Evolutionary conservation across 495 filamentous ascomycete genomes (phyloP), one percentile per base, ranked within the genome.

Genomic region (Penicillium diatomitis): DNA sequence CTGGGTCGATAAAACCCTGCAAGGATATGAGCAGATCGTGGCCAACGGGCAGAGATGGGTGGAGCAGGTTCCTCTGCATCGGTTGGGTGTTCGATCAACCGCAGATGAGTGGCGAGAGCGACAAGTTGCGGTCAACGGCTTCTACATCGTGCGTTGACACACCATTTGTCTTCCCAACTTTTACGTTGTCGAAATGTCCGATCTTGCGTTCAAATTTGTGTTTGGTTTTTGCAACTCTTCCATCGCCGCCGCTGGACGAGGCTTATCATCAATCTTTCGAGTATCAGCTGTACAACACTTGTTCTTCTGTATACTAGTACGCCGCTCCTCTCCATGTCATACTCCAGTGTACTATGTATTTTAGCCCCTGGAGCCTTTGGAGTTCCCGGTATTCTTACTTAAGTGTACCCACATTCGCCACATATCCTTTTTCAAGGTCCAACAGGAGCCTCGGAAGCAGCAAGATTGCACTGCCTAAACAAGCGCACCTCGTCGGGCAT

Each of bases 401-500:
- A 20, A 41, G 29, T 10, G 11, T 12, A 32, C 27, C 3, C 33
- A 28, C 10, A 30, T 47, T 27, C 12, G 3, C 39, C 35, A 37
- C 20, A 40, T 29, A 41, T 11, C 5, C 11, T 29, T 20, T 20
- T 20, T 55, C 36, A 63, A n/a, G 60, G 47, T 3, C 54, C 60
- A 4, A 60, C 41, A 1, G 60, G 60, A 4, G 57, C 47, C 30
- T 58, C 57, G 4, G 52, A 58, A 8, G 78, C 81, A 32, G 84
- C 83, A 61, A 87, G 68, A 59, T 88, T 88, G 66, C 84, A 87
- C 70, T 89, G 85, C 47, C 84, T 66, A 54, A 89, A 88, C 49
- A 89, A 51, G 29, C 85, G 64, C 28, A 86, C 77, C 68, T 88
- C 84, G 33, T 84, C 81, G 11, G 80, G 74, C 38, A 74, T 76